Evolutionary conservation across 306 rosid species (phyloP).

Genomic region (Hippophae tibetana): DNA sequence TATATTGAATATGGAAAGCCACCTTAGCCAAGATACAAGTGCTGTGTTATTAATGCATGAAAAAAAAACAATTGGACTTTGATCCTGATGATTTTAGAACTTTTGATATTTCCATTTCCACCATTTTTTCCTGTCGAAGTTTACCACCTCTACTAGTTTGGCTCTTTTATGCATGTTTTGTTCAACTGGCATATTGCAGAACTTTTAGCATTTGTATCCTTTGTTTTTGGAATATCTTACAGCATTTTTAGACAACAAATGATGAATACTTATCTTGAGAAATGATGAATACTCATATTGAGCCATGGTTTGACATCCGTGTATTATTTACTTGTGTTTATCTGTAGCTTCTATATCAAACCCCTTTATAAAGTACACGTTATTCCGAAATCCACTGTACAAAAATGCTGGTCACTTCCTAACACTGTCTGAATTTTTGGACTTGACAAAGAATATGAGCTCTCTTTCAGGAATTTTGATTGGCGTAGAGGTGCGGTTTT

Average conservation of each 20-base stretch:
- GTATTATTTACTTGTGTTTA: constrained; percentile 14
- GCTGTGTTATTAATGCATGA: too few species aligned
- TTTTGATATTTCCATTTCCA: constrained; percentile 1
- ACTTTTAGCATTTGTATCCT: background rate
- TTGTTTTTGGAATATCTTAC: too few species aligned
- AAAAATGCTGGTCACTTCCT: constrained; percentile 34
- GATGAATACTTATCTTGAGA: background rate
- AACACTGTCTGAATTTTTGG: constrained; percentile 61
- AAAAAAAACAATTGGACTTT: too few species aligned
- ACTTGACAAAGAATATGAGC: constrained; percentile 49
- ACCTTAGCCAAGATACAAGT: too few species aligned
- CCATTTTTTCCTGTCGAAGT: background rate
- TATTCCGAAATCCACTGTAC: constrained; percentile 56
- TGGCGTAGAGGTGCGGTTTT: constrained; percentile 56
- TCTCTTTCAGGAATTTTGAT: constrained; percentile 67
- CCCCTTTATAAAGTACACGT: constrained; percentile 21
- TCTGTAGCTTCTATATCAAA: constrained; percentile 57
- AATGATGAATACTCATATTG: background rate
- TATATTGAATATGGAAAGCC: too few species aligned
- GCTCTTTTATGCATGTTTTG: constrained; percentile 9
- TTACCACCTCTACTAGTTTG: constrained; percentile 1
- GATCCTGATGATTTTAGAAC: too few species aligned
- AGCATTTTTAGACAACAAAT: constrained; percentile 1
- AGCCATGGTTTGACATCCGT: constrained; percentile 14
- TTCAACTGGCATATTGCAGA: constrained; percentile 8